Conservation (phyloP, 2,329 filamentous ascomycete species). For the Arthrobotrys iridis region DNA sequence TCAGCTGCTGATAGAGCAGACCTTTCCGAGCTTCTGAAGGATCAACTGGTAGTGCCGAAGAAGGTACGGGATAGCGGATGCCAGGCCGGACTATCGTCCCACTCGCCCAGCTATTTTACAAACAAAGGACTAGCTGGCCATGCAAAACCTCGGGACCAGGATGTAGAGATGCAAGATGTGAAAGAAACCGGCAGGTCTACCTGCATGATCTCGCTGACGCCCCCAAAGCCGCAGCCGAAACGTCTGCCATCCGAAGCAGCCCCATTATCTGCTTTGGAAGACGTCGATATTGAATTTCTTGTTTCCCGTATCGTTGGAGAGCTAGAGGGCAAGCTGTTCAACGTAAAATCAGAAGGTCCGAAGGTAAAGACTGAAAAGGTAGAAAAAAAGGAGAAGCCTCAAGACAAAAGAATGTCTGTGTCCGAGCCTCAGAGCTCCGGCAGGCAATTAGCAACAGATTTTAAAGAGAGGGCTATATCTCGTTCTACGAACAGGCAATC, state of each 20-base stretch:
- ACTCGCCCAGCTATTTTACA: background rate
- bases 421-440: too few species aligned
- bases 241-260: background rate
- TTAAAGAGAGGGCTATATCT: background rate
- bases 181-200: background rate
- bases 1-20: background rate
- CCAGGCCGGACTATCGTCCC: background rate
- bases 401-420: background rate
- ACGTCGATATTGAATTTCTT: background rate
- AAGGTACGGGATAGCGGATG: background rate
- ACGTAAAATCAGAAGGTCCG: too few species aligned
- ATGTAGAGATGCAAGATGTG: background rate
- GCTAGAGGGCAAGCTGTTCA: background rate
- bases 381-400: background rate
- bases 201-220: background rate
- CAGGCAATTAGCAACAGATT: too few species aligned
- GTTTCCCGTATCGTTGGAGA: background rate
- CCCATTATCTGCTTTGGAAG: background rate
- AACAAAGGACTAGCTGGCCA: background rate
- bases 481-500: background rate
- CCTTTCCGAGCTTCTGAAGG: background rate
- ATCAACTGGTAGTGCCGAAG: background rate
- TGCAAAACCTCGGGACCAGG: background rate
- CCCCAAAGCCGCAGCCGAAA: background rate
- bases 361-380: background rate